phyloP scores from a whole-genome alignment of 805 yeast species.

The Saturnispora gosingensis region DNA sequence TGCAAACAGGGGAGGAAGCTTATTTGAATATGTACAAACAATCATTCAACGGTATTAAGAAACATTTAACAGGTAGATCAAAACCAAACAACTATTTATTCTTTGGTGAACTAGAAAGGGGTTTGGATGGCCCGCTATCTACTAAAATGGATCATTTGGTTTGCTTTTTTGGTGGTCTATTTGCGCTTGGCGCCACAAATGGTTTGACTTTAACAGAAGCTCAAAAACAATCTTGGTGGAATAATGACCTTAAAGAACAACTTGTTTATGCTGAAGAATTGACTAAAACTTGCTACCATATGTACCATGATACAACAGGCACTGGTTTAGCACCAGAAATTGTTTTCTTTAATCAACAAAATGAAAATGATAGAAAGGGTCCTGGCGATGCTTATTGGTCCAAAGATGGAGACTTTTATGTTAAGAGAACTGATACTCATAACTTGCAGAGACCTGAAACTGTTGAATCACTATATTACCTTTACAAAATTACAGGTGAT shows the following conservation, averaged over 20 bases:
- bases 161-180: slow-evolving; percentile 82
- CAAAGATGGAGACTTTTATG: slow-evolving; percentile 32
- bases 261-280: slow-evolving; percentile 63
- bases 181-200: slow-evolving; percentile 82
- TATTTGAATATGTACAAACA: slow-evolving; percentile 71
- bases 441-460: slow-evolving; percentile 92
- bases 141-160: slow-evolving; percentile 88
- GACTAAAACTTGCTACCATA: slow-evolving; percentile 72
- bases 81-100: slow-evolving; percentile 54
- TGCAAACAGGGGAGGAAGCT: slow-evolving; percentile 64
- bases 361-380: slow-evolving; percentile 31
- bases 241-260: slow-evolving; percentile 47
- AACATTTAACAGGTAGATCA: slow-evolving; percentile 51
- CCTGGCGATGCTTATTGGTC: slow-evolving; percentile 2
- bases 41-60: slow-evolving; percentile 67
- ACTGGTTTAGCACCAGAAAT: slow-evolving; percentile 88
- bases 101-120: slow-evolving; percentile 69
- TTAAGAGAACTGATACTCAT: slow-evolving; percentile 68
- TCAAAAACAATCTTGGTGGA: slow-evolving; percentile 47
- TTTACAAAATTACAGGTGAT: slow-evolving; percentile 74
- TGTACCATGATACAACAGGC: slow-evolving; percentile 59
- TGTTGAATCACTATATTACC: slow-evolving; percentile 74
- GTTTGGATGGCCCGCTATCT: slow-evolving; percentile 50
- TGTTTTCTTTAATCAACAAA: slow-evolving; percentile 56
- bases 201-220: slow-evolving; percentile 56